Evolutionary conservation across 176 grass and related monocot genomes (phyloP), one percentile per base, ranked within the genome.

Genomic region (Eleusine indica): DNA sequence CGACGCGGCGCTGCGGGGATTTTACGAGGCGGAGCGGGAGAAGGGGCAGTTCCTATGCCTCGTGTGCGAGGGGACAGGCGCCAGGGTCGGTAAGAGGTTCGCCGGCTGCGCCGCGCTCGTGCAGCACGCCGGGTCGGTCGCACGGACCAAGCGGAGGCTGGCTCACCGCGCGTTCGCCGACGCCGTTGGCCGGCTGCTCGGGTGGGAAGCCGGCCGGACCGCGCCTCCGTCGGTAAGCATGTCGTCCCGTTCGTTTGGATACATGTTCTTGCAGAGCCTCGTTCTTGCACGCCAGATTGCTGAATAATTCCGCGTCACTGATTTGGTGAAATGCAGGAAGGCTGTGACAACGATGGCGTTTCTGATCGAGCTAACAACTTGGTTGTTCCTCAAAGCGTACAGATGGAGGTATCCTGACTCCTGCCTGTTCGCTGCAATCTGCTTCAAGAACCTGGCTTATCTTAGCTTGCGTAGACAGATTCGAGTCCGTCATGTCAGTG

Each of bases 121-220:
- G 68, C 93, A 94, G 72, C 93, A 94, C 87, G 93, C 89, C 2
- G 53, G 63, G 44, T 83, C 90, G 52, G 69, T 94, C 29, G 35
- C 87, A 56, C 82, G 83, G 65, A 83, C 87, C 47, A 79, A 65
- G 85, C 9, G 68, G 78, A 89, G 74, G 88, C 39, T 52, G 58
- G 87, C 87, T 7, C 93, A 94, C 85, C 93, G 93, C 25, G 85
- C 83, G 63, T 92, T 90, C 70, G 93, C 83, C 21, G 70, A 62
- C 22, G 78, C 82, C 74, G 41, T 94, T 5, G 70, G 35, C 48
- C 78, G 71, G 22, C 62, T 92, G 81, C 65, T 92, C 41, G 79
- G 85, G 17, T 90, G 79, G 87, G 79, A 81, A 57, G 69, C 54
- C 7, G 77, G 46, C 73, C 82, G 64, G 90, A 60, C 83, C 74